Conservation (phyloP, 139 green algal species). For the Eudorina sp. region DNA sequence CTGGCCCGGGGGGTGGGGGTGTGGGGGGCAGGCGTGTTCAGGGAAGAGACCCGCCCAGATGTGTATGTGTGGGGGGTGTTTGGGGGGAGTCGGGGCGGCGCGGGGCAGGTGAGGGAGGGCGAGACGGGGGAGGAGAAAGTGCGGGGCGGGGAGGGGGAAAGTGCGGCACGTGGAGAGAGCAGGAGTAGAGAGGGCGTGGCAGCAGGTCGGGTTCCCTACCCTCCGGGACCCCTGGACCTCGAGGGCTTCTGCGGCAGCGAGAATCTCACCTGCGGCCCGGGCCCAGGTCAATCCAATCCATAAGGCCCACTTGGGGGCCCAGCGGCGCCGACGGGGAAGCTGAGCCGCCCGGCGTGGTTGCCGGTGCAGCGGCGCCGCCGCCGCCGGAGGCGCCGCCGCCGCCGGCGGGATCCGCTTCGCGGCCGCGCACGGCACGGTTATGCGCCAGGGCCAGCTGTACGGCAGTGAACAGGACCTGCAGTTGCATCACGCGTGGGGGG, state of each 20-base stretch:
- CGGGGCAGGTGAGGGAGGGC: background rate
- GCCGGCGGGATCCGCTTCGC: background rate
- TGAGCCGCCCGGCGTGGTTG: background rate
- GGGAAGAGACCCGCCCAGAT: too few species aligned
- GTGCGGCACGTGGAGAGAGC: too few species aligned
- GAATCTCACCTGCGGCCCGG: slow-evolving; percentile 15
- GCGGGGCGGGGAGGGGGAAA: too few species aligned
- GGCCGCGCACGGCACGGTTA: background rate
- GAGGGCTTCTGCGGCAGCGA: too few species aligned
- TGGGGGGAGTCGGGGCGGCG: background rate
- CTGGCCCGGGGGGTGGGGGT: too few species aligned
- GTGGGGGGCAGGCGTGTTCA: too few species aligned
- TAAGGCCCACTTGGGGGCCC: background rate
- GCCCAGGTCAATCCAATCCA: slow-evolving; percentile 11
- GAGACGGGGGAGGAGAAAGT: background rate
- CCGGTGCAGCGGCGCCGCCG: background rate
- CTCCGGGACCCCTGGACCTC: too few species aligned
- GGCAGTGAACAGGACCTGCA: background rate
- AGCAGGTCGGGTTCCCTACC: too few species aligned
- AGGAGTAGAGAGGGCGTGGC: too few species aligned
- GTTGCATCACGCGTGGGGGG: too few species aligned
- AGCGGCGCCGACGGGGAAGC: background rate
- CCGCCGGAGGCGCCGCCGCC: background rate
- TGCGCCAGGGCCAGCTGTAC: slow-evolving; percentile 12
- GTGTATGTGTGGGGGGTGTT: too few species aligned